phyloP scores from a whole-genome alignment of 495 filamentous ascomycete genomes.

The Aspergillus incahuasiensis region DNA sequence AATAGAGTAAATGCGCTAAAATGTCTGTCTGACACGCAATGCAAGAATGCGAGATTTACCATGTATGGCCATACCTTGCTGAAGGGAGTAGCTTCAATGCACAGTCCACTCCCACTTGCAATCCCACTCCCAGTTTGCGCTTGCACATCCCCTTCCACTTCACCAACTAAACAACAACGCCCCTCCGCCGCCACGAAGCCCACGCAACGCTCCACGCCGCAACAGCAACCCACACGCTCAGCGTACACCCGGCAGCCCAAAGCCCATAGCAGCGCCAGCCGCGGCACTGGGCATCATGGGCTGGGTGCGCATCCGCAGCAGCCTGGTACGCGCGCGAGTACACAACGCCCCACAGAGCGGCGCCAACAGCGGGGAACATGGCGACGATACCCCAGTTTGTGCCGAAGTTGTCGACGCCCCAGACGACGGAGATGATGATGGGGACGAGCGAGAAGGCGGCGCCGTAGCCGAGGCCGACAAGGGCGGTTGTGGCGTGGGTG shows the following conservation, averaged over 20 bases:
- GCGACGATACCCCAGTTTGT: slow-evolving; percentile 97
- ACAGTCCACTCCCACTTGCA: no score
- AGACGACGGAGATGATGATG: slow-evolving; percentile 89
- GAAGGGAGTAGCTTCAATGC: no score
- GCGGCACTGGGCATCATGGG: slow-evolving; percentile 48
- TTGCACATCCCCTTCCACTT: no score
- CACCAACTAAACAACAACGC: slow-evolving; percentile 76
- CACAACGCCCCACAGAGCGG: slow-evolving; percentile 77
- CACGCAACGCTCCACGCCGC: slow-evolving; percentile 72
- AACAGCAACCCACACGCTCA: slow-evolving; percentile 72
- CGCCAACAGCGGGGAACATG: slow-evolving; percentile 80
- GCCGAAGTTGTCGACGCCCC: slow-evolving; percentile 97
- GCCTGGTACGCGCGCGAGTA: slow-evolving; percentile 79
- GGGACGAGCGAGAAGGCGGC: slow-evolving; percentile 84
- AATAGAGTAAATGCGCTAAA: no score
- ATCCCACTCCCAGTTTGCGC: no score
- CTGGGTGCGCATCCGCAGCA: slow-evolving; percentile 32
- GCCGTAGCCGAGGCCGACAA: slow-evolving; percentile 87
- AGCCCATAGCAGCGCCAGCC: slow-evolving; percentile 80
- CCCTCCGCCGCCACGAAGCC: slow-evolving; percentile 78
- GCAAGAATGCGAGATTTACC: no score
- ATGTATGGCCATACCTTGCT: no score
- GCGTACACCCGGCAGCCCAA: slow-evolving; percentile 68
- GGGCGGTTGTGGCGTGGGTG: slow-evolving; percentile 74
- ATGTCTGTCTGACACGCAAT: no score